A percentile compares a stretch with the other conserved stretches of the same genome.
Evolutionary conservation across 495 filamentous ascomycete genomes (phyloP).

Genomic region (Aspergillus ostianus): DNA sequence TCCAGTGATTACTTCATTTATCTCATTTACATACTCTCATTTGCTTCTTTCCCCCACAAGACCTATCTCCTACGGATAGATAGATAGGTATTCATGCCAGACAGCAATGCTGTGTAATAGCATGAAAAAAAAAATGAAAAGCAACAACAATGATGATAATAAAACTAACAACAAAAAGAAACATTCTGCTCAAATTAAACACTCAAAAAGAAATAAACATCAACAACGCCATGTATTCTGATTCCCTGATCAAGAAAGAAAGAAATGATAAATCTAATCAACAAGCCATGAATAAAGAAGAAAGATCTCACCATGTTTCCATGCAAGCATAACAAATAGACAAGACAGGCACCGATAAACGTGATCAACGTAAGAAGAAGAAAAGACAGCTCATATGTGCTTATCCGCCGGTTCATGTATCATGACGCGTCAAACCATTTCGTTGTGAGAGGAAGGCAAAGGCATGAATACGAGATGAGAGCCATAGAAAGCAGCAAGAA

Average conservation of each 20-base stretch:
- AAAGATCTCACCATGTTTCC: neutral
- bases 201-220: neutral
- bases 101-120: neutral
- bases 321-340: neutral
- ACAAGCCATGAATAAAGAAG: neutral
- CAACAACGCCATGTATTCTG: neutral
- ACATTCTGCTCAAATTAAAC: neutral
- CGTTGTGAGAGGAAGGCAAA: neutral
- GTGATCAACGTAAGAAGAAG: neutral
- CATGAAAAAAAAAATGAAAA: neutral
- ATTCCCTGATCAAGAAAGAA: neutral
- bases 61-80: too few relatives aligned
- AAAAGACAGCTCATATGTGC: slow-evolving; percentile 2
- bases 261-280: neutral
- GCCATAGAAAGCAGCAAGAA: neutral
- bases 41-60: too few relatives aligned
- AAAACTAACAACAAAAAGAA: neutral
- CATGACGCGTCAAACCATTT: slow-evolving; percentile 17
- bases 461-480: neutral
- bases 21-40: too few relatives aligned
- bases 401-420: slow-evolving; percentile 8
- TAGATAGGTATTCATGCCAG: neutral
- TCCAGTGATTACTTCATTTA: too few relatives aligned
- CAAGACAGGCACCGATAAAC: neutral
- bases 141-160: neutral